Percentiles rank a stretch among this genome's conserved stretches.
Evolutionary conservation across 2,329 filamentous ascomycete species (phyloP).

Genomic region (Aspergillus pseudoviridinutans): DNA sequence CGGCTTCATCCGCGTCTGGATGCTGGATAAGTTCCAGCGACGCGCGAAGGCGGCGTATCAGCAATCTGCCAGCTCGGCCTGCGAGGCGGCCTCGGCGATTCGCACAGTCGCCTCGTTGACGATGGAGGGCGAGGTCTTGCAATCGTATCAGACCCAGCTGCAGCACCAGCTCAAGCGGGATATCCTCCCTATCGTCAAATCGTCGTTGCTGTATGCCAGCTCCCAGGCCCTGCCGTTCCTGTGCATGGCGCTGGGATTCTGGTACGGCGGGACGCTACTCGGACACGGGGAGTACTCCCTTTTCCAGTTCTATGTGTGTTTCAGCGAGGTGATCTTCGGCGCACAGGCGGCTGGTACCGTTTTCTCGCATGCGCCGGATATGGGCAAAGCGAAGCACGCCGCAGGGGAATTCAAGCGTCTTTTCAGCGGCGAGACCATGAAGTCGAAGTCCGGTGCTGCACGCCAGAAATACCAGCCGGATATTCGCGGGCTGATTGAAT

Average conservation of each 20-base stretch:
- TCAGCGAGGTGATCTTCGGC: constrained; percentile 82
- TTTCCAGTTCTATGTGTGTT: constrained; percentile 91
- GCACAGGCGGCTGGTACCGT: constrained; percentile 86
- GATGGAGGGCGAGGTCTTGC: constrained; percentile 74
- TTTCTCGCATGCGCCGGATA: constrained; percentile 86
- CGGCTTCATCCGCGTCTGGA: constrained; percentile 84
- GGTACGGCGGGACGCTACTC: constrained; percentile 81
- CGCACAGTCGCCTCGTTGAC: constrained; percentile 90
- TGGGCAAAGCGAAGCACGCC: constrained; percentile 87
- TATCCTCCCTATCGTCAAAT: constrained; percentile 69
- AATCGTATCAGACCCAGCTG: constrained; percentile 65
- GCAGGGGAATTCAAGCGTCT: constrained; percentile 75
- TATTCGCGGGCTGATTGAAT: constrained; percentile 77
- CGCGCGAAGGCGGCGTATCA: constrained; percentile 78
- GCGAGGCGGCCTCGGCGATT: constrained; percentile 89
- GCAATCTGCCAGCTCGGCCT: constrained; percentile 78
- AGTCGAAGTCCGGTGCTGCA: constrained; percentile 42
- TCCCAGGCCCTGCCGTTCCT: constrained; percentile 82
- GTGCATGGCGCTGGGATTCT: constrained; percentile 83
- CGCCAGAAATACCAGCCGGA: neutral
- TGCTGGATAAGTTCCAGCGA: constrained; percentile 73
- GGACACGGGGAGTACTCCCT: constrained; percentile 65
- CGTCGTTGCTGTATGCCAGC: constrained; percentile 74
- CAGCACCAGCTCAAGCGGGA: constrained; percentile 63
- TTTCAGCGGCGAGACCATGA: constrained; percentile 71